Conservation (phyloP, 2,329 filamentous ascomycete genomes). For the Chaetomium olivaceum region DNA sequence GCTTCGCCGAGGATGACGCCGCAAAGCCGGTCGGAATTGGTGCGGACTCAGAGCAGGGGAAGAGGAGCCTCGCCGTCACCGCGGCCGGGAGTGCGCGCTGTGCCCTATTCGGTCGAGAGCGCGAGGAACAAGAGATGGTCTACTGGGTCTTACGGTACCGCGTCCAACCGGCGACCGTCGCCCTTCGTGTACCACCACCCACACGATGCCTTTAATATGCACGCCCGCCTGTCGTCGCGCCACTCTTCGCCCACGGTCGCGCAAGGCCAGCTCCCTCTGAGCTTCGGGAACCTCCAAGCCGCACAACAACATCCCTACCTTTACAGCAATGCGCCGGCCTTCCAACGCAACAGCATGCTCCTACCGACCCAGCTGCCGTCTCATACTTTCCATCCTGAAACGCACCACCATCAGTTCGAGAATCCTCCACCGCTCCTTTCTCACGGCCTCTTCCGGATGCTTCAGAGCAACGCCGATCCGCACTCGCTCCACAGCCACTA, state of each 20-base stretch:
- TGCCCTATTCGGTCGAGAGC: constrained; percentile 69
- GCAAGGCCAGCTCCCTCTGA: constrained; percentile 52
- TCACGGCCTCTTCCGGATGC: constrained; percentile 70
- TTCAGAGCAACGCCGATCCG: constrained; percentile 73
- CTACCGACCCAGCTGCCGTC: constrained; percentile 57
- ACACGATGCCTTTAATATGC: constrained; percentile 59
- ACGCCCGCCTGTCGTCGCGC: constrained; percentile 56
- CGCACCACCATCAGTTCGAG: constrained; percentile 51
- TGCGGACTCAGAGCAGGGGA: constrained; percentile 65
- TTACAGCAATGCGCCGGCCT: constrained; percentile 53
- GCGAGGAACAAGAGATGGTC: constrained; percentile 74
- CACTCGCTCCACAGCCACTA: constrained; percentile 69
- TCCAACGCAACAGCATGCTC: constrained; percentile 60
- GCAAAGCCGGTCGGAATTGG: constrained; percentile 61
- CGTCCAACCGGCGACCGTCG: constrained; percentile 56
- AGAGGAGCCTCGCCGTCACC: constrained; percentile 72
- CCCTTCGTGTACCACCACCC: constrained; percentile 64
- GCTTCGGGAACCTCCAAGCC: constrained; percentile 57
- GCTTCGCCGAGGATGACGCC: constrained; percentile 68
- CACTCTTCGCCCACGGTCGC: constrained; percentile 54
- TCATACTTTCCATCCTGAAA: constrained; percentile 51
- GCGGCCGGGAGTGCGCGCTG: constrained; percentile 65
- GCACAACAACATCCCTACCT: constrained; percentile 58
- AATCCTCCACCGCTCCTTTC: constrained; percentile 65
- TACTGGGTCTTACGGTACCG: constrained; percentile 68